Evolutionary conservation across 257 asterid species (phyloP), one percentile per base, ranked within the genome.

Genomic region (Scutellaria galericulata): DNA sequence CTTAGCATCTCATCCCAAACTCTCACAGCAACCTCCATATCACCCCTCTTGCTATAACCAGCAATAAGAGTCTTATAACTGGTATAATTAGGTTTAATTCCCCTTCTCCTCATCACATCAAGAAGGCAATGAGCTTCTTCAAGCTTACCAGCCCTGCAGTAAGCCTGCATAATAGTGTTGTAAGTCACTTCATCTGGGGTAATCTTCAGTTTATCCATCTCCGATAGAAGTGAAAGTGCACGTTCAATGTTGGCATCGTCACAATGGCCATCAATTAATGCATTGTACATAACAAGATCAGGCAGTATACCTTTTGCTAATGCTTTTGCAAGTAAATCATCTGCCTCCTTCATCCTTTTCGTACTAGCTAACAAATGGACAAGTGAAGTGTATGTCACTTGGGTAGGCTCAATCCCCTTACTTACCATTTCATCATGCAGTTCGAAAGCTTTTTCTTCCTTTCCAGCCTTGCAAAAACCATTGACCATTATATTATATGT

Each of bases 251-350:
- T 75, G 40, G 80, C 85, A 68, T 77, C 72, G 3, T 80, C 78
- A 50, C 85, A 88, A 60, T 86, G 85, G 46, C 91, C 91, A 65
- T 73, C 75, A 72, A 88, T 84, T 65, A 86, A 45, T 24, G 83
- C 83, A 79, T 84, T 88, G 79, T 81, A 84, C 88, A 86, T 83
- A 65, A 84, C 70, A 66, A 84, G 83, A 83, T 86, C 95, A 1
- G 90, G 89, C 7, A 42, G 12, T 53, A 81, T 68, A 20, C 86
- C 87, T 79, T 79, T 82, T 40, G 41, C 55, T 72, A 75, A 22
- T 56, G 79, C 68, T 59, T 82, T 73, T 14, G 64, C 77, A 31
- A 75, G 76, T 48, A 88, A 80, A 57, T 81, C 83, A 76, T 84
- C 95, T 42, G 85, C 88, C 71, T 83, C 90, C 31, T 82, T 39